Base-by-base conservation (phyloP, 2,329 filamentous ascomycete species). In the Diplodia seriata region DNA sequence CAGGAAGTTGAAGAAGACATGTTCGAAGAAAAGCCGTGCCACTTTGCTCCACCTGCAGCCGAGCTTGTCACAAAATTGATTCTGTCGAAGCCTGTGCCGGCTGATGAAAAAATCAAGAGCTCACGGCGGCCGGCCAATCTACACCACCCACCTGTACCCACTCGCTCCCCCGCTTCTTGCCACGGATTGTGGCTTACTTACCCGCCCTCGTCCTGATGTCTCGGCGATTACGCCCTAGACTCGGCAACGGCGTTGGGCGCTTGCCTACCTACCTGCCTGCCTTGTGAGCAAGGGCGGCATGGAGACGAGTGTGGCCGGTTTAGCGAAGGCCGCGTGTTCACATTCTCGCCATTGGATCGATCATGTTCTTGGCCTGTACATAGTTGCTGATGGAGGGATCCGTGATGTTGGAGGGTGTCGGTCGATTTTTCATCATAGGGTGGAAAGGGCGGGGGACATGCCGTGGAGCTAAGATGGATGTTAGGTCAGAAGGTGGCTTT, bases 401-500 rank as follows among this genome's bases (percentile, higher is more conserved):
- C 23, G 38, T 3, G 4, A 33, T 59, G 56, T 31, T 62, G 57
- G 40, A 11, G 56, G 54, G 54, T 38, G 31, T 4, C 18, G 33
- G n/a, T 38, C n/a, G 29, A 31, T 18, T 56, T 38, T 56, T 36
- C 14, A 29, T 23, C 20, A n/a, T 23, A 38, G 18, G n/a, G 31
- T 56, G 31, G 54, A 38, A 38, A 36, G 11, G 33, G 33, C 33
- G 31, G 31, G 31, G 43, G n/a, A 18, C 20, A 49, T 26, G 23
- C 23, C 9, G 15, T 50, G 40, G 14, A 43, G 20, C 57, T 26
- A 33, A 61, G 40, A 20, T 33, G 18, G 43, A 20, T 20, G 57
- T 62, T 14, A 62, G 57, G 57, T 50, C 40, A 50, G 57, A 38
- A 61, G 31, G 57, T 61, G 57, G 57, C 57, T 61, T 61, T 33